Base-by-base conservation (phyloP, 2,329 filamentous ascomycete genomes). In the Xylaria sp. region DNA sequence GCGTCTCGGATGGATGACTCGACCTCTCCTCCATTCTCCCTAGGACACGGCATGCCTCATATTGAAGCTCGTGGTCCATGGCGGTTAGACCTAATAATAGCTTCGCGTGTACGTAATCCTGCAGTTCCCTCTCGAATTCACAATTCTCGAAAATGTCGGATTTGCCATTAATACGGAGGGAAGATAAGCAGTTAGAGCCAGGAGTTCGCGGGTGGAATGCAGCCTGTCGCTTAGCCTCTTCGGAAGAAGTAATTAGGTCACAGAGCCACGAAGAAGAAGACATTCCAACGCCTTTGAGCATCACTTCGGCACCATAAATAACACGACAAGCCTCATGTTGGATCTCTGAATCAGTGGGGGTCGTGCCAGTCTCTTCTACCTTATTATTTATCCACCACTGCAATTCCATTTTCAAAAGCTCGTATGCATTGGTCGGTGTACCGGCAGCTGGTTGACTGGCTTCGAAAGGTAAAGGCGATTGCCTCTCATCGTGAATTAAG, bases 401-500 rank as follows among this genome's bases (percentile, higher is more conserved):
- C 64, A 89, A 71, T 69, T 88, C 85, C 57, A 82, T 73, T 69
- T 88, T 87, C 69, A 89, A 78, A 25, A 87, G 76, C 67, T 88
- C 86, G 71, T 87, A 88, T n/a, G 84, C 83, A 66, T 84, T 86
- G 17, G 81, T 79, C 1, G 84, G 82, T 8, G 81, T 79, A 61
- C 81, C 78, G 0, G 78, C 75, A 2, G 80, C 73, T 31, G 76
- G 75, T 11, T 76, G 75, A 63, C 78, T 79, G 38, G 84, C 83
- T 70, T 78, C 76, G 71, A 79, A 87, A 23, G 86, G 86, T 46
- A 83, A 73, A 9, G 85, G 83, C 14, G 81, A 83, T 40, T 83
- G 84, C 72, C 86, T 80, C 72, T 89, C 86, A 75, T 87, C 78
- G 73, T 89, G 84, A 78, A 89, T 88, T 58, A 89, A 79, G 78